These are phyloP conservation scores for Abortiporus biennis DNA, from an alignment of 1,284 basidiomycete genomes.

Conservation along the genomic window DNA sequence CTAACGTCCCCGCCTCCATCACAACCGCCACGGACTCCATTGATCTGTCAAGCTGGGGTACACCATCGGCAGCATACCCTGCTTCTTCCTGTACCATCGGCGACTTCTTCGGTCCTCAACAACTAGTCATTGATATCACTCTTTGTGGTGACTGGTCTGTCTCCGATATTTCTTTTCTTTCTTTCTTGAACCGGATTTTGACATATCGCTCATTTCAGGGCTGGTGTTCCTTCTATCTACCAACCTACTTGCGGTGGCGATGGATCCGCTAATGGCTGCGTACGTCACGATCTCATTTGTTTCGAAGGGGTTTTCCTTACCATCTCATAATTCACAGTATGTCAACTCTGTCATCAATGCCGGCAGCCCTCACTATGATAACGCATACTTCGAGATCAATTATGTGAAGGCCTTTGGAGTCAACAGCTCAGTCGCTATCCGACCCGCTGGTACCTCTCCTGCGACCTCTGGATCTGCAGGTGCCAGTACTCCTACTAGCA, in stretches of 20 bases:
- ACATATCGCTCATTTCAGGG: slow-evolving; percentile 7
- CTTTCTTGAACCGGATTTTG: neutral
- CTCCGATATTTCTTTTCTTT: neutral
- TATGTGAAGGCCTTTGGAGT: slow-evolving; percentile 40
- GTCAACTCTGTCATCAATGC: slow-evolving; percentile 37
- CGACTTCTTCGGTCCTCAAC: slow-evolving; percentile 46
- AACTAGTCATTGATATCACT: slow-evolving; percentile 39
- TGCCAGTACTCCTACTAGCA: neutral
- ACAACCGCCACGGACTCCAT: slow-evolving; percentile 27
- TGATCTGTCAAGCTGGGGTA: slow-evolving; percentile 50
- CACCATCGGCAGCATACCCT: slow-evolving; percentile 51
- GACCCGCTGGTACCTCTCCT: neutral
- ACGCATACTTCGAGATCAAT: slow-evolving; percentile 47
- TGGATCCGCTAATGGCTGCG: slow-evolving; percentile 20
- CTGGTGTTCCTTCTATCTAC: slow-evolving; percentile 10
- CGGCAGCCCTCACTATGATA: slow-evolving; percentile 40
- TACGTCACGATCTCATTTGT: slow-evolving; percentile 8
- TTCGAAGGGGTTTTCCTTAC: neutral
- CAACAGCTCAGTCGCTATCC: slow-evolving; percentile 12
- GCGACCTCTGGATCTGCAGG: neutral
- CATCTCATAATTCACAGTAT: slow-evolving; percentile 4
- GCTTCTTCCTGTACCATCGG: slow-evolving; percentile 40
- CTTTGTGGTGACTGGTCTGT: slow-evolving; percentile 50
- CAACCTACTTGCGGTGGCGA: slow-evolving; percentile 31
- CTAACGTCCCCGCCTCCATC: slow-evolving; percentile 26